Evolutionary conservation across 805 yeast genomes (phyloP).

Genomic region (Kurtzmaniella fragi): DNA sequence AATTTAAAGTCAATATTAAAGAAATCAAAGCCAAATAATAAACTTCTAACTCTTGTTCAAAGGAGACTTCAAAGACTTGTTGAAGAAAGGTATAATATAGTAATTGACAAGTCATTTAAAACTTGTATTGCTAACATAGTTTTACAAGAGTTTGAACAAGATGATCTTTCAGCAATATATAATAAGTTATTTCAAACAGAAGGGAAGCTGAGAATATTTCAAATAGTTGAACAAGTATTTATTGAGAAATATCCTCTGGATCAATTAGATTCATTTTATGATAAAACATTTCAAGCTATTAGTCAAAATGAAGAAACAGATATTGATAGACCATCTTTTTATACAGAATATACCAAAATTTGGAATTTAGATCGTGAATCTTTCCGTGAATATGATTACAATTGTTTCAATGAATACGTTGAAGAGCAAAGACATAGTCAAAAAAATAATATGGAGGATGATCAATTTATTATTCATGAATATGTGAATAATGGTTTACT

Average conservation of each 20-base stretch:
- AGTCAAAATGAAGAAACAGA: conserved; percentile 1
- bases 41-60: conserved; percentile 7
- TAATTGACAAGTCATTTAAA: conserved; percentile 5
- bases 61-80: conserved; percentile 6
- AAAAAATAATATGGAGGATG: conserved; percentile 5
- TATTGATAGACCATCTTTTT: conserved; percentile 12
- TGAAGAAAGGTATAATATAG: conserved; percentile 1
- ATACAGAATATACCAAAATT: conserved; percentile 11
- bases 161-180: conserved; percentile 6
- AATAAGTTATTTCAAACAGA: conserved; percentile 7
- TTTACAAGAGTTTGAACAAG: conserved; percentile 11
- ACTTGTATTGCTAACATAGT: conserved; percentile 14
- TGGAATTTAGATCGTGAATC: conserved; percentile 13
- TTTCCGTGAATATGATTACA: conserved; percentile 9
- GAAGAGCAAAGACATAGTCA: conserved; percentile 10
- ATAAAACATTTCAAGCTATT: conserved; percentile 4
- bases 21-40: not conserved
- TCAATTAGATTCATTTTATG: conserved; percentile 12
- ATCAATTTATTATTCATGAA: conserved; percentile 4
- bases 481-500: conserved; percentile 9
- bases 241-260: conserved; percentile 13
- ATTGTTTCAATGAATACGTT: conserved; percentile 8
- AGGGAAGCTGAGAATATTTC: conserved; percentile 6
- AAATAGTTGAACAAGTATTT: conserved; percentile 10
- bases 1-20: conserved; percentile 1